phyloP scores from a whole-genome alignment of 192 early-diverging fungal species.

The Pilaira anomala region DNA sequence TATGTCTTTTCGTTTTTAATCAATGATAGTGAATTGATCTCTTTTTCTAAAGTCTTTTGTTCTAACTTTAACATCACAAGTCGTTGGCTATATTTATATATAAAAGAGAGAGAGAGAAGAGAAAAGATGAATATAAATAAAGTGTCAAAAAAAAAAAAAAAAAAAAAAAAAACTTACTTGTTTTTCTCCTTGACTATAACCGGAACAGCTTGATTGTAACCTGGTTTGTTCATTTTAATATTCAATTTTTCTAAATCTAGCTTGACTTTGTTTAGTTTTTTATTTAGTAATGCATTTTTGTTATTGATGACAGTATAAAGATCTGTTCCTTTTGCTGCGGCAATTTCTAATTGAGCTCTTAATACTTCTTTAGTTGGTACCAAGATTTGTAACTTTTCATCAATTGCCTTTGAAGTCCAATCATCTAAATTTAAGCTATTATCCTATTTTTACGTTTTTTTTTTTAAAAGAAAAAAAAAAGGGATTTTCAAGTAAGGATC shows the following conservation, averaged over 20 bases:
- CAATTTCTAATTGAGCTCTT: constrained; percentile 23
- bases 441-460: neutral
- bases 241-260: constrained; percentile 31
- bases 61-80: constrained; percentile 10
- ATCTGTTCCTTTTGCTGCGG: constrained; percentile 18
- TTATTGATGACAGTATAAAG: constrained; percentile 2
- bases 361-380: constrained; percentile 34
- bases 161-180: constrained; percentile 37
- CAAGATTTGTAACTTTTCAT: constrained; percentile 33
- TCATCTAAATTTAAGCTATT: neutral
- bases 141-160: no score
- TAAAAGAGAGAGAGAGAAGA: neutral
- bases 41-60: constrained; percentile 17
- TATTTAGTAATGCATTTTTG: constrained; percentile 18
- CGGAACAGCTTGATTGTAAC: constrained; percentile 33
- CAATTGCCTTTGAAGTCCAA: constrained; percentile 25
- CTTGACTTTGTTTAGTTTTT: constrained; percentile 32
- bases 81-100: constrained; percentile 12
- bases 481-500: neutral
- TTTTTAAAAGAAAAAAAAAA: neutral
- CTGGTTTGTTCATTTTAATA: constrained; percentile 22
- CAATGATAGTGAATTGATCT: constrained; percentile 2
- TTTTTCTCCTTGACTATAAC: constrained; percentile 32
- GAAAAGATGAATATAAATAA: no score
- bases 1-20: neutral